A percentile compares a stretch with the other conserved stretches of the same genome.
Evolutionary conservation across 148 eudicot species (phyloP).

Genomic region (Chenopodium formosanum): DNA sequence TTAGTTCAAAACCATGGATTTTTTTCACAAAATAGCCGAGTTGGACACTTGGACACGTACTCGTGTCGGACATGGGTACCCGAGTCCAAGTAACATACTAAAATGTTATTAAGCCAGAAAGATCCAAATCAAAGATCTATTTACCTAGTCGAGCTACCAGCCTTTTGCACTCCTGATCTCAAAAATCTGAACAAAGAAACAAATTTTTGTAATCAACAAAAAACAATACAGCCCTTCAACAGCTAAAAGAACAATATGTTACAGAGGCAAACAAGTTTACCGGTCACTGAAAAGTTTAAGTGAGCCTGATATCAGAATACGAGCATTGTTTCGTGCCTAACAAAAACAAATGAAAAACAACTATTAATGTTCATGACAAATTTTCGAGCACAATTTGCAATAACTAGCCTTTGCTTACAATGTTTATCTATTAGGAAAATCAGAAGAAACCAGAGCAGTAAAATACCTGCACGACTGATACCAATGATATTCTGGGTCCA

Average conservation of each 20-base stretch:
- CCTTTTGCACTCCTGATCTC: conserved; percentile 72
- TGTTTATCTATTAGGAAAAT: not conserved
- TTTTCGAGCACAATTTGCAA: not conserved
- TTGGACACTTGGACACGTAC: no score
- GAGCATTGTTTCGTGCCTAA: conserved; percentile 92
- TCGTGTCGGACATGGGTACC: no score
- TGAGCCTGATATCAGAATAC: conserved; percentile 74
- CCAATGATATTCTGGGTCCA: conserved; percentile 65
- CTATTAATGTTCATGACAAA: not conserved
- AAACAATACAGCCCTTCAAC: not conserved
- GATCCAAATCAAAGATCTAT: not conserved
- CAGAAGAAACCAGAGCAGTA: conserved; percentile 2
- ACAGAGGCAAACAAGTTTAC: conserved; percentile 31
- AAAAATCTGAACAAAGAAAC: conserved; percentile 54
- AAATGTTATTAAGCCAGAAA: not conserved
- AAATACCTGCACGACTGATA: conserved; percentile 67
- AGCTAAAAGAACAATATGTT: not conserved
- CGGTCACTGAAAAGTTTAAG: conserved; percentile 72
- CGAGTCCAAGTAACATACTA: no score
- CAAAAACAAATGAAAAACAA: not conserved
- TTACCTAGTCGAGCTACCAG: conserved; percentile 69
- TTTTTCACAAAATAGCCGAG: no score
- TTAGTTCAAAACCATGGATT: no score
- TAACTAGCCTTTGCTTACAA: not conserved
- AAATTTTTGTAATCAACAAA: not conserved